Base-by-base conservation (phyloP, 306 rosid species). In the Trichosanthes truncata region DNA sequence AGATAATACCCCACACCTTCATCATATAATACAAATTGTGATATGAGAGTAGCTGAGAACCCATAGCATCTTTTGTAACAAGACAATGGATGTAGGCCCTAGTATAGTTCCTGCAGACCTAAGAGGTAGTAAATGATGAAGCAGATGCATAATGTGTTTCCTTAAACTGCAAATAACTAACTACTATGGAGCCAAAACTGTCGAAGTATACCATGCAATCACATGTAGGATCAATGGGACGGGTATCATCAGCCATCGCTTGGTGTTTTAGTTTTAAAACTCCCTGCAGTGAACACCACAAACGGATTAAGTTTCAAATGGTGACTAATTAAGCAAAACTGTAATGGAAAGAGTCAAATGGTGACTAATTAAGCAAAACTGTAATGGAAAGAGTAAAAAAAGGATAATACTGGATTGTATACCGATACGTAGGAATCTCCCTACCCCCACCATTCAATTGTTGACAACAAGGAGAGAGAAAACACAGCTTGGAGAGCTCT, bases 41-140 rank as follows among this genome's bases (percentile, higher is more conserved):
- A 84, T 89, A 95, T 40, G 99, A 92, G 57, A 95, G 86, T 82
- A 95, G 99, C 86, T 95, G 97, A 87, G 99, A 95, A 51, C 99
- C 97, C 97, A 93, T 95, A 12, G 99, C 97, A 85, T 95, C 97
- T 82, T 91, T 90, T 45, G 99, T 91, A 82, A 93, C 97, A 76
- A 95, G 97, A 83, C 91, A 89, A 88, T 95, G 99, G 81, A 95
- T 88, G 85, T 93, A 95, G 55, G 99, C 97, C 89, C 99, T 89
- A 49, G 87, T 79, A 87, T 91, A 95, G 78, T 90, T 93, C 91
- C 89, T 93, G 84, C 99, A 95, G 57, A 95, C 97, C 99, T 92
- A 72, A 77, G 33, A 29, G 81, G 76, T 76, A 67, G 40, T 71
- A 88, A 84, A 77, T 73, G 74, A 74, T 62, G 69, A 83, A 80